Evolutionary conservation across 805 yeast genomes (phyloP).

Genomic region (Suhomyces emberorum): DNA sequence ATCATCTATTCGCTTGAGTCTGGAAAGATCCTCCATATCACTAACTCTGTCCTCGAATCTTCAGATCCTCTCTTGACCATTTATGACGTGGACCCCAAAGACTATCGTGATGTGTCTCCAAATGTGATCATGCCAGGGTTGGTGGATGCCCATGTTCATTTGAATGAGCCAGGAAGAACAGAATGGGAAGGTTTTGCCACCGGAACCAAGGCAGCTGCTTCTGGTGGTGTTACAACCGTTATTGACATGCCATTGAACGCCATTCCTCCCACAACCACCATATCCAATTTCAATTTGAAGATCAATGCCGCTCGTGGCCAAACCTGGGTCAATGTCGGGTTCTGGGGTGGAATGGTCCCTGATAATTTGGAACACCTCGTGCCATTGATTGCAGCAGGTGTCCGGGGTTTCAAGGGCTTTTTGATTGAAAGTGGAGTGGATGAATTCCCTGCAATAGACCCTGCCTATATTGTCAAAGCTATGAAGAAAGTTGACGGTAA

Average conservation of each 20-base stretch:
- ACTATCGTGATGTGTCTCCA: slow-evolving; percentile 58
- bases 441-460: slow-evolving; percentile 82
- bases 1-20: slow-evolving; percentile 51
- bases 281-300: slow-evolving; percentile 71
- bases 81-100: slow-evolving; percentile 42
- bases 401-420: slow-evolving; percentile 91
- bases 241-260: slow-evolving; percentile 96
- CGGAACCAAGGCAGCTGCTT: slow-evolving; percentile 90
- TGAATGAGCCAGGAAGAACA: slow-evolving; percentile 96
- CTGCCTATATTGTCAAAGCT: slow-evolving; percentile 63
- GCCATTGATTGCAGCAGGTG: slow-evolving; percentile 82
- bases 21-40: slow-evolving; percentile 57
- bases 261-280: slow-evolving; percentile 89
- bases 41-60: slow-evolving; percentile 26
- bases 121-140: slow-evolving; percentile 78
- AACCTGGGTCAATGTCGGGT: slow-evolving; percentile 90
- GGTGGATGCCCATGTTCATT: slow-evolving; percentile 90
- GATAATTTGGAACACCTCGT: slow-evolving; percentile 63
- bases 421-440: slow-evolving; percentile 94
- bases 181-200: slow-evolving; percentile 99
- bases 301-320: slow-evolving; percentile 75
- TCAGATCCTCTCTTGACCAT: slow-evolving; percentile 38
- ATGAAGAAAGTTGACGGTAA: slow-evolving; percentile 59
- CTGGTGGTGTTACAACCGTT: slow-evolving; percentile 95
- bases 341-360: slow-evolving; percentile 96